Percentiles rank a stretch among this genome's conserved stretches.
phyloP scores from a whole-genome alignment of 1,139 yeast species.

The Geotrichum carabidarum region DNA sequence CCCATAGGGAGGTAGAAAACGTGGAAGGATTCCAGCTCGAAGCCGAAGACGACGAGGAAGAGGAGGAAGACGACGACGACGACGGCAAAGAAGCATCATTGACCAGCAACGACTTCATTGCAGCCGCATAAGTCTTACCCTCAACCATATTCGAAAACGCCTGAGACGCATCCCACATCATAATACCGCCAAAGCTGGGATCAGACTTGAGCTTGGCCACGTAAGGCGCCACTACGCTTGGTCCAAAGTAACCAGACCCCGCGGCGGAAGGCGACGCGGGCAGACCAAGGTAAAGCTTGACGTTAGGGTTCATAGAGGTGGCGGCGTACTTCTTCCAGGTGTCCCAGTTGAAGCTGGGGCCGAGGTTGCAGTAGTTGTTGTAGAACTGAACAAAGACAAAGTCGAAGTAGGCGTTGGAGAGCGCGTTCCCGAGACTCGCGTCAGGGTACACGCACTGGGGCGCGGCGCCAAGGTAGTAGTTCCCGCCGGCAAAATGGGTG shows the following conservation, averaged over 20 bases:
- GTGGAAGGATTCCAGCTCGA: constrained; percentile 9
- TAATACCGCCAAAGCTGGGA: constrained; percentile 69
- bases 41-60: background rate
- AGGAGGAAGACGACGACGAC: background rate
- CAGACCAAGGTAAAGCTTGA: constrained; percentile 61
- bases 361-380: constrained; percentile 65
- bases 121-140: background rate
- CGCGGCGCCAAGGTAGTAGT: constrained; percentile 79
- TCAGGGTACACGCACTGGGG: constrained; percentile 95
- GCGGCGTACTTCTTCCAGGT: constrained; percentile 71
- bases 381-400: constrained; percentile 88
- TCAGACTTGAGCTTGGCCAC: constrained; percentile 23
- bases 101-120: background rate
- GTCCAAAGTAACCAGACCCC: constrained; percentile 49
- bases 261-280: constrained; percentile 69
- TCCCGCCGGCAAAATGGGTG: constrained; percentile 43
- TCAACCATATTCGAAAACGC: constrained; percentile 40
- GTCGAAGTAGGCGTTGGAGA: constrained; percentile 61
- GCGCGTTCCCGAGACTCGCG: constrained; percentile 64
- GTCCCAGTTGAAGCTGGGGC: constrained; percentile 52
- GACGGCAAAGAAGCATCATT: background rate
- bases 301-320: constrained; percentile 52
- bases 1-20: constrained; percentile 3
- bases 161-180: constrained; percentile 90
- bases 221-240: constrained; percentile 25